These are phyloP conservation scores for Aspergillus hiratsukae DNA, from an alignment of 2,329 filamentous ascomycete genomes.

Conservation along the genomic window DNA sequence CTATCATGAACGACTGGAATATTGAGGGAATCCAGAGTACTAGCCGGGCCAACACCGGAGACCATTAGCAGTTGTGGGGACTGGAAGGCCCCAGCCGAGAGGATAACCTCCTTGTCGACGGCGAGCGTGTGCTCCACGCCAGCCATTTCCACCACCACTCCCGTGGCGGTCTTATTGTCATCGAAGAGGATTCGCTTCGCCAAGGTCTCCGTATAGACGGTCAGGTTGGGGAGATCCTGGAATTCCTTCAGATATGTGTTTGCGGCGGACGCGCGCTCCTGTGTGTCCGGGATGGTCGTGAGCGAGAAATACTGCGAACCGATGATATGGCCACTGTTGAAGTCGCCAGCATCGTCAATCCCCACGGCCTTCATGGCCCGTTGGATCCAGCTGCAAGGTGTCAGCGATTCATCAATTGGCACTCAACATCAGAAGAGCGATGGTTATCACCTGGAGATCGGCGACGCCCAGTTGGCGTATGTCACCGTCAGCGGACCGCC, in stretches of 20 bases:
- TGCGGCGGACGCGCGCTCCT: slow-evolving; percentile 4
- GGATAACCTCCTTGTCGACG: slow-evolving; percentile 8
- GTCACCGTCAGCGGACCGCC: background rate
- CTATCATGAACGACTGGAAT: slow-evolving; percentile 5
- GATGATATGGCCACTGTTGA: slow-evolving; percentile 2
- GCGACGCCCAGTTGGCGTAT: background rate
- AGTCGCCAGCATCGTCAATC: background rate
- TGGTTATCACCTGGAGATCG: background rate
- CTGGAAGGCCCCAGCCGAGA: slow-evolving; percentile 11
- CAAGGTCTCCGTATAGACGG: slow-evolving; percentile 5
- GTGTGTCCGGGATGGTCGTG: background rate
- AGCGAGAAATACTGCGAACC: background rate
- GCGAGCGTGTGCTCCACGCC: slow-evolving; percentile 1
- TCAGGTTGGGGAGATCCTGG: background rate
- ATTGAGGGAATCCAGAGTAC: background rate
- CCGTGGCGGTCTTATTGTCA: slow-evolving; percentile 4
- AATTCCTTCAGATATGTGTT: slow-evolving; percentile 1
- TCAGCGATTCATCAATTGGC: background rate
- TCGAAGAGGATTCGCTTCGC: slow-evolving; percentile 11
- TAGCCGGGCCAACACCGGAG: slow-evolving; percentile 18
- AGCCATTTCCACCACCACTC: slow-evolving; percentile 5
- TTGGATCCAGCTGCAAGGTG: background rate
- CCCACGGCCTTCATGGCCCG: background rate
- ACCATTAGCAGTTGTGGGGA: slow-evolving; percentile 22
- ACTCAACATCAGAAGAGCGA: background rate